Conservation (phyloP, 1,139 yeast genomes). For the Hansenula lynferdii region DNA sequence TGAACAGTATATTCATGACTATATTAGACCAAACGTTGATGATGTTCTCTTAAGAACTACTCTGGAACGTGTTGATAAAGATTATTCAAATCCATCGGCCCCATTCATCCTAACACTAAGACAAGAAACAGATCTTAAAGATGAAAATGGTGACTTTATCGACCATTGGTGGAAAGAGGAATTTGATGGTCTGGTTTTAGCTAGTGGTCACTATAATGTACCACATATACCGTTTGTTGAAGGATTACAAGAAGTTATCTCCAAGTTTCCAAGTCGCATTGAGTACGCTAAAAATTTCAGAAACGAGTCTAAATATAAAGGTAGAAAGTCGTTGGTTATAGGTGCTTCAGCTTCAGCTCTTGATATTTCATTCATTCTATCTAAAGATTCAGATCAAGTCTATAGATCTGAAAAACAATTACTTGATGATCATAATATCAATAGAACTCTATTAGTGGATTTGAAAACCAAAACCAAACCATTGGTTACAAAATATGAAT, state of each 20-base stretch:
- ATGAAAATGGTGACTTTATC: constrained; percentile 16
- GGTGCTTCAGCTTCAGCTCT: constrained; percentile 44
- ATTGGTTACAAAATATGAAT: constrained; percentile 11
- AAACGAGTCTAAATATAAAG: constrained; percentile 23
- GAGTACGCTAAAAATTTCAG: constrained; percentile 27
- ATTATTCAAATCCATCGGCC: constrained; percentile 13
- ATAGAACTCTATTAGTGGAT: too few relatives aligned
- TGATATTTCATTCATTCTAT: constrained; percentile 28
- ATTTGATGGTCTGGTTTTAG: constrained; percentile 47
- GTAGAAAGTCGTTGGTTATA: constrained; percentile 33
- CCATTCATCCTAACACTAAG: constrained; percentile 30
- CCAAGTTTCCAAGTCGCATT: constrained; percentile 12
- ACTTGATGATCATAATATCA: too few relatives aligned
- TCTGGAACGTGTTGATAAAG: constrained; percentile 29
- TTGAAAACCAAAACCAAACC: constrained; percentile 12
- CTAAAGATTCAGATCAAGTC: constrained; percentile 14
- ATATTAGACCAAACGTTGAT: constrained; percentile 28
- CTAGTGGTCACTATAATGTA: constrained; percentile 52
- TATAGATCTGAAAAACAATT: constrained; percentile 17
- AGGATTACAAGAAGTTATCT: constrained; percentile 35
- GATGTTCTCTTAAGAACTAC: constrained; percentile 27
- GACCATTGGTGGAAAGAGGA: constrained; percentile 34
- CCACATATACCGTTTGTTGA: constrained; percentile 44
- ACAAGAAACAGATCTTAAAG: constrained; percentile 5
- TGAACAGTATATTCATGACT: constrained; percentile 20